phyloP scores from a whole-genome alignment of 345 rosid species.

The Gossypium bickii region DNA sequence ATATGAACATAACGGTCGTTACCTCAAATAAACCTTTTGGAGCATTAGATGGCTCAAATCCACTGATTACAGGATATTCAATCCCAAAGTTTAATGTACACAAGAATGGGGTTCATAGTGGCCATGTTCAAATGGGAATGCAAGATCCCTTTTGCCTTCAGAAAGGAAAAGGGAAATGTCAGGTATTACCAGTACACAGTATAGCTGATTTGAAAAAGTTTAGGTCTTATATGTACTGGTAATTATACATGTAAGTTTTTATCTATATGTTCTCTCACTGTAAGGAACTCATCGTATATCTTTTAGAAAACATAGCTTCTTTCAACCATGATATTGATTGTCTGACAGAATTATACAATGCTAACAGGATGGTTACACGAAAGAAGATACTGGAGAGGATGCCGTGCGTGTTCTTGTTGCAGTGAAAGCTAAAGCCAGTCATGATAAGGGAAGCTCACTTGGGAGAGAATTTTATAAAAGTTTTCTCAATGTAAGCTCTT shows the following conservation, averaged over 20 bases:
- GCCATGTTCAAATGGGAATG: constrained; percentile 77
- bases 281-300: neutral
- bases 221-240: neutral
- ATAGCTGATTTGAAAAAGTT: neutral
- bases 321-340: neutral
- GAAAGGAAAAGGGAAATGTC: constrained; percentile 70
- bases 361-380: constrained; percentile 74
- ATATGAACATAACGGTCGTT: constrained; percentile 75
- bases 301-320: neutral
- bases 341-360: neutral
- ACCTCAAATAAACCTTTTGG: constrained; percentile 84
- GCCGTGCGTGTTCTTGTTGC: constrained; percentile 81
- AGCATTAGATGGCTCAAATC: constrained; percentile 67
- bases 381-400: constrained; percentile 50
- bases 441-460: constrained; percentile 40
- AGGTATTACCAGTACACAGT: constrained; percentile 31
- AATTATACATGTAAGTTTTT: neutral
- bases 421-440: constrained; percentile 55
- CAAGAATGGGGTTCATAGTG: constrained; percentile 69
- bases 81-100: constrained; percentile 53
- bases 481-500: constrained; percentile 72
- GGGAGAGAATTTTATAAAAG: constrained; percentile 56
- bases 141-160: constrained; percentile 60
- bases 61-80: constrained; percentile 47
- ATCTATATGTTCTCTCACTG: neutral